Base-by-base conservation (phyloP, 805 yeast species). In the Ogataea parapolymorpha region DNA sequence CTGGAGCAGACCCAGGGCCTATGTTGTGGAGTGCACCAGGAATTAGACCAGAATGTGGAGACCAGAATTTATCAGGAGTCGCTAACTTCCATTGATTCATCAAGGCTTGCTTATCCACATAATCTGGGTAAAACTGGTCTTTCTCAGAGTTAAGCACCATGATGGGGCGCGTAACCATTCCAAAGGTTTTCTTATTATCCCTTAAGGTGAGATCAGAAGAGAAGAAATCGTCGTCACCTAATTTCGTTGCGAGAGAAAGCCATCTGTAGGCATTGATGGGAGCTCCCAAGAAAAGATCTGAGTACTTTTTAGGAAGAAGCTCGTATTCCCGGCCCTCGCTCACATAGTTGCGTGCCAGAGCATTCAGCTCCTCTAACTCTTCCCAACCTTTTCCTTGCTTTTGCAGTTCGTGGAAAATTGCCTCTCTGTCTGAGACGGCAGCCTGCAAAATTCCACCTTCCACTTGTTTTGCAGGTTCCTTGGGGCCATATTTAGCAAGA, bases 141-240 rank as follows among this genome's bases (percentile, higher is more conserved):
- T 59, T 53, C 3, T 72, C 87, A 5, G 86, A 77, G 55, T 67
- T 76, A 5, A 80, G 63, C 1, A 81, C 71, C 37, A 83, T 59
- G 28, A 80, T 51, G 8, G 77, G 77, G 16, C 52, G 61, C 6
- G 42, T 39, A 3, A 85, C 56, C 29, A 60, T 61, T 3, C 86
- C 90, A 59, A 87, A 85, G 0, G 84, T 70, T 2, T 47, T 25
- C 6, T 56, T 42, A 29, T 66, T 51, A 29, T 67, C 74, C 1
- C 67, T 70, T 12, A 59, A 69, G 1, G 72, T 51, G 39, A 85
- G 61, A 60, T 85, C 85, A 15, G 77, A 65, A 0, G 91, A 82
- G 59, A 85, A 85, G 56, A 72, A 85, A 62, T 87, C 95, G 57
- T 86, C 95, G 52, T 81, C 91, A 2, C 95, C 95, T 13, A 77